Conservation (phyloP, 1,284 basidiomycete species). For the Sanghuangporus weigelae region DNA sequence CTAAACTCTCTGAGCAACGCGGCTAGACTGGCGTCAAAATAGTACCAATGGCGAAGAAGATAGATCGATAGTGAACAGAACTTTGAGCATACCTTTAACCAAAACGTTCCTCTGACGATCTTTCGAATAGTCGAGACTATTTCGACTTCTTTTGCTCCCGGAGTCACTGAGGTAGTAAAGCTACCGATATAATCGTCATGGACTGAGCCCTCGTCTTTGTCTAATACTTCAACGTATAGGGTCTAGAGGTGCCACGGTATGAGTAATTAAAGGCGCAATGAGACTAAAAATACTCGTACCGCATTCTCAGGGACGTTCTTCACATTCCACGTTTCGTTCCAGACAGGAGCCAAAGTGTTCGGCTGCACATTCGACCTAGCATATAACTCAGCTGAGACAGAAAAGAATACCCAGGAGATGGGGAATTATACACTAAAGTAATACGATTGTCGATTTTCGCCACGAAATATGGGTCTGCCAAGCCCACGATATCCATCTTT, state of each 20-base stretch:
- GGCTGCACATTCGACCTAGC: slow-evolving; percentile 58
- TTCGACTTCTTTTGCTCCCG: slow-evolving; percentile 56
- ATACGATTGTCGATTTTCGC: slow-evolving; percentile 58
- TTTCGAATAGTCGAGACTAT: slow-evolving; percentile 49
- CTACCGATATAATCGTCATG: slow-evolving; percentile 64
- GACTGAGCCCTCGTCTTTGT: slow-evolving; percentile 57
- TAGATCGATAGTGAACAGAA: neutral
- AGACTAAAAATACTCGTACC: slow-evolving; percentile 12
- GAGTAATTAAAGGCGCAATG: neutral
- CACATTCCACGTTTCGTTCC: slow-evolving; percentile 69
- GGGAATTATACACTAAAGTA: slow-evolving; percentile 48
- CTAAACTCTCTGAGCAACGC: too few species aligned
- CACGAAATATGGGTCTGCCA: slow-evolving; percentile 67
- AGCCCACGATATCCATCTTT: slow-evolving; percentile 64
- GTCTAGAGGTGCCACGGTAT: slow-evolving; percentile 10
- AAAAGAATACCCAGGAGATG: neutral
- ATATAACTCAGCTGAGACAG: neutral
- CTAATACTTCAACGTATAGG: slow-evolving; percentile 51
- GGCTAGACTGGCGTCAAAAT: neutral
- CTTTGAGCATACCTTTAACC: slow-evolving; percentile 48
- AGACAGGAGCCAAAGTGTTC: slow-evolving; percentile 56
- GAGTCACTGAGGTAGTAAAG: slow-evolving; percentile 44
- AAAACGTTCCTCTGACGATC: slow-evolving; percentile 54
- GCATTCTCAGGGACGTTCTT: slow-evolving; percentile 66
- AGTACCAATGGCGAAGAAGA: neutral